Base-by-base conservation (phyloP, 2,329 filamentous ascomycete genomes). In the Cladobotryum protrusum region DNA sequence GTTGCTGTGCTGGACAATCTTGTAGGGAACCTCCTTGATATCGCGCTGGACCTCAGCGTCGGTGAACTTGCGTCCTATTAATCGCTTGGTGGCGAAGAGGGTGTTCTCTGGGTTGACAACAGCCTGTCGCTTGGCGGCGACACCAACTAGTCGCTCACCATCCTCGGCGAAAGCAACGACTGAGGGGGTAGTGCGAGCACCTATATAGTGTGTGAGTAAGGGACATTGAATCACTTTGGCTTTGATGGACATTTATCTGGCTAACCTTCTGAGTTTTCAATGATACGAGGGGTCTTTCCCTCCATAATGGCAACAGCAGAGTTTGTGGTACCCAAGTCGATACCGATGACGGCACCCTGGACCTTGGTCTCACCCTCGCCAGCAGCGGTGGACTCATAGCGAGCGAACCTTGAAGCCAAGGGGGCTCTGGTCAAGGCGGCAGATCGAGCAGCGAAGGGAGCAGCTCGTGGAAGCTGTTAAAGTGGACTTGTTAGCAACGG, bases 51-150 rank as follows among this genome's bases (percentile, higher is more conserved):
- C 89, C 79, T 97, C 92, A 59, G 78, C 69, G 63, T 97, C 92
- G 70, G 82, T 89, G 80, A 92, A 97, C 79, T 96, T 96, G 71
- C 92, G 89, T 67, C 92, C 92, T 72, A 97, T 96, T 70, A 97
- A 84, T 82, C 92, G 89, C 85, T 97, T 97, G 59, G 92, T 96
- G 71, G 91, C 92, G 72, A 96, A 97, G 52, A 97, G 84, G 52
- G 92, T 97, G 80, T 96, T 96, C 74, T 96, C 91, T 54, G 92
- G 92, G 80, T 97, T 97, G 65, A 97, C 91, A 62, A 96, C 92
- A 57, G 91, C 92, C 77, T 97, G 92, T 67, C 91, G 90, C 83
- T 97, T 97, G 64, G 92, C 92, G 56, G 92, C 89, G 60, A 96
- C 90, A 86, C 92, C 92, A 60, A 97, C 92, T 56, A 97, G 81